Conservation (phyloP, 2,329 filamentous ascomycete genomes). For the Neoscytalidium dimidiatum region DNA sequence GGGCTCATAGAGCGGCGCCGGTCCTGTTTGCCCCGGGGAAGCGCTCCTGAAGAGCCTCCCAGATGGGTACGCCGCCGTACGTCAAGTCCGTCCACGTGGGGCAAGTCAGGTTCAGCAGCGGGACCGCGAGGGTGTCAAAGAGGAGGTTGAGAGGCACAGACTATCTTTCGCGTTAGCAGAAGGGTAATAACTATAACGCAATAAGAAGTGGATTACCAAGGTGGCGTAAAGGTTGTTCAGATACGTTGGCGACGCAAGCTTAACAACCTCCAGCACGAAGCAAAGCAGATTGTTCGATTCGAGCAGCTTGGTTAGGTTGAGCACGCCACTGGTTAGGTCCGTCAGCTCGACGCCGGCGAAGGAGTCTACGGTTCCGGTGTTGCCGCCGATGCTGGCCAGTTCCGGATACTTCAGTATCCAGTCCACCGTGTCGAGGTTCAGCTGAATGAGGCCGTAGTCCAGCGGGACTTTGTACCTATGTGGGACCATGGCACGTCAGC, state of each 20-base stretch:
- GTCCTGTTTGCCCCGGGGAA: not conserved
- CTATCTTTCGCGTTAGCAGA: not conserved
- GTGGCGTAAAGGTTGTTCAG: conserved; percentile 28
- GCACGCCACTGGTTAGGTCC: conserved; percentile 47
- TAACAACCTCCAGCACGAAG: conserved; percentile 35
- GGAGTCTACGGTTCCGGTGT: conserved; percentile 52
- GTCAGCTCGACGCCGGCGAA: conserved; percentile 50
- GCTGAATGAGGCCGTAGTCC: conserved; percentile 50
- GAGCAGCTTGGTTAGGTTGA: conserved; percentile 35
- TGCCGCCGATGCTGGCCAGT: conserved; percentile 52
- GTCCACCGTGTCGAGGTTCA: conserved; percentile 44
- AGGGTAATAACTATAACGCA: too few relatives aligned
- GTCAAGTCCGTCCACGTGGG: conserved; percentile 30
- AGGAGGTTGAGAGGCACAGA: conserved; percentile 25
- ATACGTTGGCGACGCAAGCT: conserved; percentile 34
- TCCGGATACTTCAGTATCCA: conserved; percentile 42
- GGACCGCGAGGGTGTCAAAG: conserved; percentile 25
- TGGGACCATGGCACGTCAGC: conserved; percentile 35
- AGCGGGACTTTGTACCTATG: conserved; percentile 50
- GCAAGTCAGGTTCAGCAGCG: conserved; percentile 28
- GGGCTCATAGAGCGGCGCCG: not conserved
- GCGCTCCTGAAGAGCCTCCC: not conserved
- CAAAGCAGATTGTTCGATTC: conserved; percentile 41
- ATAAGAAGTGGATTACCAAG: conserved; percentile 7
- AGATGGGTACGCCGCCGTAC: conserved; percentile 1